phyloP scores from a whole-genome alignment of 164 flowering plant species.

The Kingdonia uniflora region DNA sequence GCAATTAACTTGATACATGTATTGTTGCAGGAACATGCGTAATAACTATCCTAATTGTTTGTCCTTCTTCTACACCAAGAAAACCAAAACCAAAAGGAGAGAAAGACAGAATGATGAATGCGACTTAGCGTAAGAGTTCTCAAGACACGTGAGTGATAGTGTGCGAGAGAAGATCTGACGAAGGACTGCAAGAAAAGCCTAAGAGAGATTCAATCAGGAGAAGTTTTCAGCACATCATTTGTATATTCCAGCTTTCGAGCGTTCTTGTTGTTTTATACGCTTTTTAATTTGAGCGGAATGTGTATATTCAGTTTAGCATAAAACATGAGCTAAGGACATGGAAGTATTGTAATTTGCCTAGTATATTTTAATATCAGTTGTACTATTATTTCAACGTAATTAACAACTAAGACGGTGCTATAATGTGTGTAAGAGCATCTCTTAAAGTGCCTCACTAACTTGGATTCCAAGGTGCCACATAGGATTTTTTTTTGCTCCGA shows the following conservation, averaged over 20 bases:
- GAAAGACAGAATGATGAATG: constrained; percentile 10
- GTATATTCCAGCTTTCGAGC: not conserved
- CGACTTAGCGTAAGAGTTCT: not conserved
- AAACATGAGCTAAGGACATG: constrained; percentile 2
- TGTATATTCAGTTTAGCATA: not conserved
- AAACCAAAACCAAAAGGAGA: constrained; percentile 17
- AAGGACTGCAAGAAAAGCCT: too few relatives aligned
- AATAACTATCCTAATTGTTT: constrained; percentile 24
- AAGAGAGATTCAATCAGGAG: not conserved
- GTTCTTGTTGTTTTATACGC: not conserved
- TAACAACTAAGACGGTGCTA: too few relatives aligned
- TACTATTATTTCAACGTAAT: too few relatives aligned
- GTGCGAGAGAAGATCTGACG: too few relatives aligned
- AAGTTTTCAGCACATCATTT: not conserved
- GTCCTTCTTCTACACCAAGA: constrained; percentile 24
- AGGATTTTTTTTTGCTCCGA: too few relatives aligned
- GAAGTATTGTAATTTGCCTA: too few relatives aligned
- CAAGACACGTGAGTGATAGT: too few relatives aligned
- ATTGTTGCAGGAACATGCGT: constrained; percentile 20
- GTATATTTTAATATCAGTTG: too few relatives aligned
- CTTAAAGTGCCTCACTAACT: too few relatives aligned
- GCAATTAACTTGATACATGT: too few relatives aligned
- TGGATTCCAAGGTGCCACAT: too few relatives aligned
- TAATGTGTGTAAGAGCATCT: too few relatives aligned
- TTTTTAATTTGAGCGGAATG: not conserved